Evolutionary conservation across 1,139 yeast genomes (phyloP).

Genomic region (Pichia sp.): DNA sequence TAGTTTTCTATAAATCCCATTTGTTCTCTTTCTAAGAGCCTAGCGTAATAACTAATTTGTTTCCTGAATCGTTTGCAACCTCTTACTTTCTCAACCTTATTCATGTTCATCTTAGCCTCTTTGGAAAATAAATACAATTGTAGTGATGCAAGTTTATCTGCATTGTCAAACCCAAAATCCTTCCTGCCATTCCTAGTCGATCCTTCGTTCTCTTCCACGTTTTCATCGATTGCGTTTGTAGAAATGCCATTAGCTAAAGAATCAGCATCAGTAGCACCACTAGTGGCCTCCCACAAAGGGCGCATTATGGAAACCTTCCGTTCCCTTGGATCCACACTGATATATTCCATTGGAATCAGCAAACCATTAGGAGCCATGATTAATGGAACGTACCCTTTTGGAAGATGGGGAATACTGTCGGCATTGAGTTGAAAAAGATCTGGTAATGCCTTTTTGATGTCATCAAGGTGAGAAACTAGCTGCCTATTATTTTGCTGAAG

Average conservation of each 20-base stretch:
- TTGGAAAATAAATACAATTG: slow-evolving; percentile 21
- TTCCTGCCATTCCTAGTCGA: neutral
- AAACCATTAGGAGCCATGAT: slow-evolving; percentile 31
- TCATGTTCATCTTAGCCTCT: slow-evolving; percentile 8
- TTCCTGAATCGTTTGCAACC: slow-evolving; percentile 7
- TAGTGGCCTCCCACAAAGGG: slow-evolving; percentile 15
- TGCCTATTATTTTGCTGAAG: neutral
- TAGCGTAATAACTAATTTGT: slow-evolving; percentile 10
- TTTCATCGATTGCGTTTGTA: neutral
- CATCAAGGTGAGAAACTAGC: neutral
- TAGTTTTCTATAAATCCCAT: slow-evolving; percentile 11
- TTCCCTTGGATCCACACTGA: slow-evolving; percentile 11
- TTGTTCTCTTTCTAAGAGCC: slow-evolving; percentile 12
- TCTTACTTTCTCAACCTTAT: neutral
- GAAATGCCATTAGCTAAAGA: neutral
- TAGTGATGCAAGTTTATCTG: slow-evolving; percentile 23
- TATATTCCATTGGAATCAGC: slow-evolving; percentile 27
- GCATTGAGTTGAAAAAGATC: slow-evolving; percentile 17
- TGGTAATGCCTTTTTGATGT: neutral
- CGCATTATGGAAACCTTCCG: slow-evolving; percentile 13
- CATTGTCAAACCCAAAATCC: slow-evolving; percentile 3
- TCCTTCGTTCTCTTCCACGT: neutral
- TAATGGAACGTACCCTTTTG: slow-evolving; percentile 27
- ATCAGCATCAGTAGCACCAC: neutral
- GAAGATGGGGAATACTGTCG: slow-evolving; percentile 23